Evolutionary conservation across 1,284 basidiomycete species (phyloP), one percentile per base, ranked within the genome.

Genomic region (Malassezia brasiliensis): DNA sequence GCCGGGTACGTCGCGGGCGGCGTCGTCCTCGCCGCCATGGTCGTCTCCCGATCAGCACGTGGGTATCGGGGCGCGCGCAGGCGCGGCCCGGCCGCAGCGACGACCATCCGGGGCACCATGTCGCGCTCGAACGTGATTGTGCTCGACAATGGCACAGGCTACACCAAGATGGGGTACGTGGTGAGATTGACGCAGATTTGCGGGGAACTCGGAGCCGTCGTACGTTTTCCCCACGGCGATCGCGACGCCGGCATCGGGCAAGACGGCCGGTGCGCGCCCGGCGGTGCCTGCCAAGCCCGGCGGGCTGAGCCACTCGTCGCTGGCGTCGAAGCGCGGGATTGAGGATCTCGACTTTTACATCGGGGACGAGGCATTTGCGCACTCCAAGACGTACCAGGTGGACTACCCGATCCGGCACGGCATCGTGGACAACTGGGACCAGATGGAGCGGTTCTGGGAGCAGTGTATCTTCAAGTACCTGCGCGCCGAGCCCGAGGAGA

Each of bases 381-480:
- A 96, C 74, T 83, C 86, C 38, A 96, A 91, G 79, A 73, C 72
- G 38, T 99, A 98, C 78, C 85, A 87, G 38, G 83, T 98, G 15
- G 87, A 93, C 77, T 96, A 96, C 77, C 94, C 94, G 20, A 96
- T 98, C 74, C 83, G 88, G 53, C 94, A 99, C 75, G 94, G 94
- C 36, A 85, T 90, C 84, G 96, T 98, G 72, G 94, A 98, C 65
- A 96, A 98, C 75, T 99, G 94, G 94, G 94, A 98, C 78, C 84
- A 94, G 69, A 99, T 99, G 94, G 94, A 98, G 77, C 81, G 94
- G 10, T 98, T 91, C 78, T 98, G 93, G 94, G 91, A 96, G 77
- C 93, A 98, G 79, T 90, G 87, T 57, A 98, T 98, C 82, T 99
- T 99, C 84, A 98, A 98, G 79, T 98, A 98, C 79, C 81, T 99